Evolutionary conservation across 495 filamentous ascomycete genomes (phyloP), one percentile per base, ranked within the genome.

Genomic region (Aspergillus diversus): DNA sequence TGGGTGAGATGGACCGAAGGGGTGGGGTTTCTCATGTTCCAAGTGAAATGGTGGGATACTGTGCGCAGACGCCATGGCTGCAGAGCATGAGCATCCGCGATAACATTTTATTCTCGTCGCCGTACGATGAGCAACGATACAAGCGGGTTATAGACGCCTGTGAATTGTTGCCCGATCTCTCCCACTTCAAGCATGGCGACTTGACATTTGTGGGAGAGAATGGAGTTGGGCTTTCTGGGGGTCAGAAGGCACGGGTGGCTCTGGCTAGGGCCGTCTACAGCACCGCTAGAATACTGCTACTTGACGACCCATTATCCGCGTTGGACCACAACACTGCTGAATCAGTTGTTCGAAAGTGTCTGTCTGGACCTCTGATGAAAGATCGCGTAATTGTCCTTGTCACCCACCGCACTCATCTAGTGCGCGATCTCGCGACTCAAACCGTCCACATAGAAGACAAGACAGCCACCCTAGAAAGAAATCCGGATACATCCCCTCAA

Each of bases 81-180:
- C 90, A 95, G 70, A 94, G 89, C 67, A 94, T 94, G 91, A 93
- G 86, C 61, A 92, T 96, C 50, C 87, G 88, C 3, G 89, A 94
- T 35, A 94, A 94, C 62, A 93, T 94, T 48, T 73, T 94, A 1
- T 95, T 95, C 71, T 89, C 87, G 43, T 83, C 87, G 11, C 83
- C 83, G 0, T 91, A 90, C 59, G 89, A 94, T 57, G 84, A 85
- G 27, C 69, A 70, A 31, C 80, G 86, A 0, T 89, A 88, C 63
- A 84, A 83, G 47, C 78, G 80, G 55, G 85, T 87, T 2, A 60
- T 92, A 0, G 77, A 85, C 48, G 87, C 86, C 16, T 90, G 87
- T 67, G 87, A 85, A 7, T 73, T 92, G 9, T 76, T 82, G 33
- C 80, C 83, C 11, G 90, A 92, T 73, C 77, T 92, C 1, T 77